These are phyloP conservation scores for Fomitopsis pinicola DNA, from an alignment of 1,284 basidiomycete genomes.

Conservation along the genomic window DNA sequence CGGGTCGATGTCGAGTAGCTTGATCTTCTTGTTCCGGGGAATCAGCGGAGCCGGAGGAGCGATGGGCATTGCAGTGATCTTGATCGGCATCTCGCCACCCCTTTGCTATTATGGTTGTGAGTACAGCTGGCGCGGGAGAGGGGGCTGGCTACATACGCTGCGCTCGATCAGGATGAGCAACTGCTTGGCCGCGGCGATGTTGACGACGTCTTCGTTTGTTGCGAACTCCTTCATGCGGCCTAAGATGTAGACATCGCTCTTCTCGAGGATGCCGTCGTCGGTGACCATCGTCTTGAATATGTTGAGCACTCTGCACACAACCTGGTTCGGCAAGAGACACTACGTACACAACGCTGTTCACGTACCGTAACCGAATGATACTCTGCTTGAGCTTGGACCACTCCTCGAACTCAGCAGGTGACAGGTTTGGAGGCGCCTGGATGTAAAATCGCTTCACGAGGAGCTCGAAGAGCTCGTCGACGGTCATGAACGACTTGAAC, in stretches of 20 bases:
- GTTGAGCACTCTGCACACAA: slow-evolving; percentile 64
- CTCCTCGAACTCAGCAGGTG: slow-evolving; percentile 61
- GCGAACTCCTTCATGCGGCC: slow-evolving; percentile 78
- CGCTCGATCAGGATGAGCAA: slow-evolving; percentile 71
- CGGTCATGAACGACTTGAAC: slow-evolving; percentile 91
- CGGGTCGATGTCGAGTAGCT: slow-evolving; percentile 85
- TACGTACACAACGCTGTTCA: slow-evolving; percentile 1
- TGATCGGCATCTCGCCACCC: slow-evolving; percentile 51
- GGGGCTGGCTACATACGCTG: slow-evolving; percentile 48
- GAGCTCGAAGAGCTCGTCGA: slow-evolving; percentile 84
- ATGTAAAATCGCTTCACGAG: slow-evolving; percentile 85
- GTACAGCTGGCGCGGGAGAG: not conserved
- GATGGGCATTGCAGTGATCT: slow-evolving; percentile 34
- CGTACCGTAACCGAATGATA: slow-evolving; percentile 83
- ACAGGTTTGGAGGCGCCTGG: slow-evolving; percentile 68
- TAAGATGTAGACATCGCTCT: slow-evolving; percentile 76
- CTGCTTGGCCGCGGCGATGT: slow-evolving; percentile 68
- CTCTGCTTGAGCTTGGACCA: slow-evolving; percentile 91
- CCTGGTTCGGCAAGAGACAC: not conserved
- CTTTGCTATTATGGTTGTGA: slow-evolving; percentile 38
- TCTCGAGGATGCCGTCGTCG: slow-evolving; percentile 78
- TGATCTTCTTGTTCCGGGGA: slow-evolving; percentile 77
- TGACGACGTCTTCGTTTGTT: slow-evolving; percentile 58
- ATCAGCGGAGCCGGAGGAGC: slow-evolving; percentile 73
- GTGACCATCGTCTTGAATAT: slow-evolving; percentile 79